Conservation (phyloP, 169 alveolate species). For the Plasmodium gallinaceum region DNA sequence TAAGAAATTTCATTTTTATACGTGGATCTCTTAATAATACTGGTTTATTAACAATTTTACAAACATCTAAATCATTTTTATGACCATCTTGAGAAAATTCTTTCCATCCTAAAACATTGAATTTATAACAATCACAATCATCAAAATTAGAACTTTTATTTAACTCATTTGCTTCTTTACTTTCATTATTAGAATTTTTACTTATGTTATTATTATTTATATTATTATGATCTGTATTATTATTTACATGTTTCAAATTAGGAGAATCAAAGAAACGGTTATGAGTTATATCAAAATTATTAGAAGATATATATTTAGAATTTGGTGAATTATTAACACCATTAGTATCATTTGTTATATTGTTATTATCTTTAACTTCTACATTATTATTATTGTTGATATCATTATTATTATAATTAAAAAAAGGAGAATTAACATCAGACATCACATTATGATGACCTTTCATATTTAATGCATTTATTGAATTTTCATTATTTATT, state of each 20-base stretch:
- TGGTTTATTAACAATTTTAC: conserved; percentile 76
- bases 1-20: conserved; percentile 76
- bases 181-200: background rate
- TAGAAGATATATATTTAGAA: background rate
- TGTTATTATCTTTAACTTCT: too few relatives aligned
- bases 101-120: conserved; percentile 71
- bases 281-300: background rate
- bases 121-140: conserved; percentile 65
- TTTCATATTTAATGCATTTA: background rate
- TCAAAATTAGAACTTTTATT: conserved; percentile 24
- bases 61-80: conserved; percentile 74
- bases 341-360: background rate
- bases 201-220: background rate
- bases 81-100: conserved; percentile 78
- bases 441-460: conserved; percentile 3
- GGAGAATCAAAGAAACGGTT: background rate
- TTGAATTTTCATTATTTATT: too few relatives aligned
- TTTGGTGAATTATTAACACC: background rate
- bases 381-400: background rate
- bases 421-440: conserved; percentile 4
- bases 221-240: background rate
- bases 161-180: conserved; percentile 4
- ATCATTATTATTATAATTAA: conserved; percentile 17
- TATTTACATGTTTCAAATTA: background rate
- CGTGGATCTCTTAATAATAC: conserved; percentile 66